Evolutionary conservation across 495 filamentous ascomycete species (phyloP), one percentile per base, ranked within the genome.

Genomic region (Amorphotheca resinae): DNA sequence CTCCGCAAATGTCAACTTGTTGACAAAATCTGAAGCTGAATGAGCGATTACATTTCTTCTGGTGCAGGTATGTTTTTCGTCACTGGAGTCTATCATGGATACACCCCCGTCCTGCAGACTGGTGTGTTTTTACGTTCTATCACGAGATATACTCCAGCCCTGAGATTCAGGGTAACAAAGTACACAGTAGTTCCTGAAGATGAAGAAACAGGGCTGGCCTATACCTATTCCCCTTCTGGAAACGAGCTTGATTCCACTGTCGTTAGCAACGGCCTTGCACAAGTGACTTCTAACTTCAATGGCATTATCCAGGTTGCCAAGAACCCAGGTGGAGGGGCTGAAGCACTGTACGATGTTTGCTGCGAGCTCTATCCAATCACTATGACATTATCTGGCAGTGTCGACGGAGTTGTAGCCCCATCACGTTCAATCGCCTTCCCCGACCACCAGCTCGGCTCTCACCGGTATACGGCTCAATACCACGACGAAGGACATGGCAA

Each of bases 21-120:
- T 68, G 23, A 64, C 70, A 2, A 61, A 69, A 25, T 48, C 56
- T 11, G 70, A 70, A 11, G 73, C 74, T 1, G 50, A 60, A 0
- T 64, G 78, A 2, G 46, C 59, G 1, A 67, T 96, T 25, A 78
- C 76, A 0, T 83, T 95, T 51, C 88, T 88, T 0, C 56, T 95
- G 5, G 77, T 93, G 1, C 89, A 95, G 57, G 91, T 2, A 88
- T 89, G 79, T 87, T 75, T 0, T 89, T 86, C 48, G 71, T 93
- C 9, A 94, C 87, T 3, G 89, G 68, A 2, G 43, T 82, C n/a
- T 96, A 89, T 60, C 70, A 67, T 33, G 70, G 72, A 23, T 64
- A 77, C 3, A 73, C 76, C 20, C 88, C 89, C 2, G 33, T 80
- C 9, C 65, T 96, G 17, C 74, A 84, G 50, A 83, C 79, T 39